Evolutionary conservation across 495 filamentous ascomycete species (phyloP).

Genomic region (Glarea lozoyensis): DNA sequence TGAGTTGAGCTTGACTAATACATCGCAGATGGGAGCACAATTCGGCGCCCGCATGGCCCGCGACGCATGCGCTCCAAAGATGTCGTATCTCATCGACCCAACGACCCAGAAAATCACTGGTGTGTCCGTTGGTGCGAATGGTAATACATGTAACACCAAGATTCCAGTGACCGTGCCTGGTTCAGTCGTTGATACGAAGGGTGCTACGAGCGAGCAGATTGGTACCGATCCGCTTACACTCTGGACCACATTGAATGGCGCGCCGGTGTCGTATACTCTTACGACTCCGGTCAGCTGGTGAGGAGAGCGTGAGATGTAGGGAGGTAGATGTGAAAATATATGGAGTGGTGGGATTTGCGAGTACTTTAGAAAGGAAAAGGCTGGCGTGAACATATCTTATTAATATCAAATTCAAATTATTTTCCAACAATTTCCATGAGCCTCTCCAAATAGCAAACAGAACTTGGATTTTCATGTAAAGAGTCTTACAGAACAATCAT

Average conservation of each 20-base stretch:
- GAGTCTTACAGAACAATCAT: too few species aligned
- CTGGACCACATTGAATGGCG: constrained; percentile 46
- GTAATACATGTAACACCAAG: constrained; percentile 39
- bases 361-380: too few species aligned
- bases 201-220: constrained; percentile 43
- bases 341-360: too few species aligned
- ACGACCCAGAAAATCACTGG: constrained; percentile 41
- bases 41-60: constrained; percentile 45
- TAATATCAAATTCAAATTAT: too few species aligned
- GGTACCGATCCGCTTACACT: constrained; percentile 51
- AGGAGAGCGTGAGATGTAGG: neutral
- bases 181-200: constrained; percentile 27
- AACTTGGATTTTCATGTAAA: too few species aligned
- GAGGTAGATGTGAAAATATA: too few species aligned
- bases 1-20: neutral
- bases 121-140: constrained; percentile 33
- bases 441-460: too few species aligned
- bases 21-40: constrained; percentile 29
- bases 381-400: too few species aligned
- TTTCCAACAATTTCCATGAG: too few species aligned
- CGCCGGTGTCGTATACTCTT: constrained; percentile 40
- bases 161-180: constrained; percentile 52
- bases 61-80: constrained; percentile 40
- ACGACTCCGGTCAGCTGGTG: constrained; percentile 32
- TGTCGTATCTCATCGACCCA: constrained; percentile 27